Evolutionary conservation across 345 rosid genomes (phyloP).

Genomic region (Brassica carinata): DNA sequence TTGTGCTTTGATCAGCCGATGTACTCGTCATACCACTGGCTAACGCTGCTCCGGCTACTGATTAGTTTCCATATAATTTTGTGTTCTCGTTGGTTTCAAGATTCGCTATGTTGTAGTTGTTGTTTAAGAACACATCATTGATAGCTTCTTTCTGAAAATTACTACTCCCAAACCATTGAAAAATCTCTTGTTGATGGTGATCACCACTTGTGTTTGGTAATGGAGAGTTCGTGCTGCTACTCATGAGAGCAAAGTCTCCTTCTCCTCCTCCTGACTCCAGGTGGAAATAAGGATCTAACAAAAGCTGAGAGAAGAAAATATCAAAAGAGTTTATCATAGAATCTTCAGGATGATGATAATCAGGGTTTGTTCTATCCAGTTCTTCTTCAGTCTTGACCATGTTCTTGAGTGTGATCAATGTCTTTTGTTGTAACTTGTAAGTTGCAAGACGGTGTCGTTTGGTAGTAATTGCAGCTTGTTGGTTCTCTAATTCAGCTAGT

Average conservation of each 20-base stretch:
- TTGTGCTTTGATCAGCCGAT: conserved; percentile 55
- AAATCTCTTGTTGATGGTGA: conserved; percentile 36
- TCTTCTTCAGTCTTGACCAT: too few relatives aligned
- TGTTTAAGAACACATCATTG: conserved; percentile 36
- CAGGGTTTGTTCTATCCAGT: too few relatives aligned
- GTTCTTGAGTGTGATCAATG: too few relatives aligned
- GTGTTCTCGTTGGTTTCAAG: conserved; percentile 31
- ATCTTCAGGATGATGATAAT: conserved; percentile 28
- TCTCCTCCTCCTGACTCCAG: conserved; percentile 35
- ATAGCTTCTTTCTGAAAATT: conserved; percentile 35
- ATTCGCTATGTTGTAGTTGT: conserved; percentile 28
- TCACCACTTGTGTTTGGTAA: conserved; percentile 31
- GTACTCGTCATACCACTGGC: conserved; percentile 44
- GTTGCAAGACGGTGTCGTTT: too few relatives aligned
- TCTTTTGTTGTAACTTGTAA: too few relatives aligned
- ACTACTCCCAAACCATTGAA: conserved; percentile 45
- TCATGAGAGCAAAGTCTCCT: conserved; percentile 36
- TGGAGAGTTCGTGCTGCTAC: conserved; percentile 43
- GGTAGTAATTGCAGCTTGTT: too few relatives aligned
- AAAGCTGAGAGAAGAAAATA: conserved; percentile 40
- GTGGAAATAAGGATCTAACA: conserved; percentile 35
- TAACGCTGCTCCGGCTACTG: conserved; percentile 25
- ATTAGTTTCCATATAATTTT: conserved; percentile 27
- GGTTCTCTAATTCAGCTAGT: too few relatives aligned
- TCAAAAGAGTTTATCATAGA: conserved; percentile 33